Evolutionary conservation across 371 early-diverging fungal species (phyloP).

Genomic region (Lichtheimia corymbifera): DNA sequence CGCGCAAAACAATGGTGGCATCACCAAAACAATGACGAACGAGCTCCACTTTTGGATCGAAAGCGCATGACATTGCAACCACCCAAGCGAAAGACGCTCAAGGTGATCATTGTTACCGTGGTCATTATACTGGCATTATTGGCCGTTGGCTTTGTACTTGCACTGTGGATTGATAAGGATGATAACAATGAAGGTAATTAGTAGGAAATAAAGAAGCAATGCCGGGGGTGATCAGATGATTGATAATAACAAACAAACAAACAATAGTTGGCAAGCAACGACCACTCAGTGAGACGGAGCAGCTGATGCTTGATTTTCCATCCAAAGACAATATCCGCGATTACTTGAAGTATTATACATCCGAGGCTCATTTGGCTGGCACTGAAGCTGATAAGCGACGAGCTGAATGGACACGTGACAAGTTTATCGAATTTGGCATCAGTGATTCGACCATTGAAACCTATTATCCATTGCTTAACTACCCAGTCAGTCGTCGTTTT

Average conservation of each 20-base stretch:
- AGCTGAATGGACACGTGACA: constrained; percentile 60
- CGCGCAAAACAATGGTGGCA: constrained; percentile 19
- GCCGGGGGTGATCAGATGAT: neutral
- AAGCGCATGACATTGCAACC: constrained; percentile 41
- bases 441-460: constrained; percentile 49
- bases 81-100: constrained; percentile 23
- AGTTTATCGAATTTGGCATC: constrained; percentile 54
- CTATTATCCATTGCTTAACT: constrained; percentile 65
- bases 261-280: neutral
- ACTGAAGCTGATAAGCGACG: constrained; percentile 37
- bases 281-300: constrained; percentile 8
- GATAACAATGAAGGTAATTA: constrained; percentile 8
- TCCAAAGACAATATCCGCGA: constrained; percentile 29
- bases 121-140: constrained; percentile 22
- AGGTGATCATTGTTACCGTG: constrained; percentile 22
- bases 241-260: neutral
- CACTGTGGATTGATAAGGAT: constrained; percentile 13
- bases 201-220: neutral
- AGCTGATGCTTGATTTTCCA: constrained; percentile 21
- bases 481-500: constrained; percentile 54
- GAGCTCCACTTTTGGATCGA: constrained; percentile 36
- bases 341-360: constrained; percentile 48
- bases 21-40: constrained; percentile 12
- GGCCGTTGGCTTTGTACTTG: constrained; percentile 15
- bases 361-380: constrained; percentile 56